Conservation (phyloP, 176 grass and related monocot genomes). For the Lolium perenne region DNA sequence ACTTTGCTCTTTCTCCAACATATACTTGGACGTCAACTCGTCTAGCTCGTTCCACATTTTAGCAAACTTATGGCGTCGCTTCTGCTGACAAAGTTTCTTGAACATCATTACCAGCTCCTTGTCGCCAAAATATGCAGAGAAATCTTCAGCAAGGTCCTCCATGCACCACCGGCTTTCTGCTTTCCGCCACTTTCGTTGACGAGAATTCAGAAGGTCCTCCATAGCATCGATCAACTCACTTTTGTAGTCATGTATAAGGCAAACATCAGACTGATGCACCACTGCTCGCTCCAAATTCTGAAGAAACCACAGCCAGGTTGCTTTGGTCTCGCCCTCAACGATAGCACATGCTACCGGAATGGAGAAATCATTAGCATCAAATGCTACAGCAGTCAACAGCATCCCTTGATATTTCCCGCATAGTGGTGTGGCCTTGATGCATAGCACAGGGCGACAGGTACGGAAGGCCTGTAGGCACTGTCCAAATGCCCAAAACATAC, state of each 20-base stretch:
- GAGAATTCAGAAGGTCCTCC: neutral
- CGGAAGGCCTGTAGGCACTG: conserved; percentile 6
- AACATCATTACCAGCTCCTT: conserved; percentile 19
- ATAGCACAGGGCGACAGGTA: conserved; percentile 32
- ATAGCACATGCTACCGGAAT: conserved; percentile 39
- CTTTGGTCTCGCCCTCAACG: conserved; percentile 25
- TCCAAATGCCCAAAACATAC: conserved; percentile 34
- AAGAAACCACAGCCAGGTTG: conserved; percentile 37
- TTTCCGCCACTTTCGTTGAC: neutral
- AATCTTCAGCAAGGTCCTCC: conserved; percentile 33
- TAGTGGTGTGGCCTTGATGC: conserved; percentile 30
- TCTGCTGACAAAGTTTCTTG: conserved; percentile 40
- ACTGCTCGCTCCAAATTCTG: conserved; percentile 10
- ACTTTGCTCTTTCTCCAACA: neutral
- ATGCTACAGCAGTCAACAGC: conserved; percentile 14
- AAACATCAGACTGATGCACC: neutral
- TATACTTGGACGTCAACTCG: conserved; percentile 21
- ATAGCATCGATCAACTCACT: conserved; percentile 26
- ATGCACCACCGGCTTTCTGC: conserved; percentile 8
- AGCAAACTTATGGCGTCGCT: conserved; percentile 28
- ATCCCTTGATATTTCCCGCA: conserved; percentile 43
- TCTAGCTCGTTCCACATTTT: conserved; percentile 43
- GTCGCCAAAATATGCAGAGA: conserved; percentile 34
- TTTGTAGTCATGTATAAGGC: conserved; percentile 36
- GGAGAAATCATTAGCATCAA: conserved; percentile 35